Base-by-base conservation (phyloP, 1,284 basidiomycete genomes). In the Cryptococcus floricola region DNA sequence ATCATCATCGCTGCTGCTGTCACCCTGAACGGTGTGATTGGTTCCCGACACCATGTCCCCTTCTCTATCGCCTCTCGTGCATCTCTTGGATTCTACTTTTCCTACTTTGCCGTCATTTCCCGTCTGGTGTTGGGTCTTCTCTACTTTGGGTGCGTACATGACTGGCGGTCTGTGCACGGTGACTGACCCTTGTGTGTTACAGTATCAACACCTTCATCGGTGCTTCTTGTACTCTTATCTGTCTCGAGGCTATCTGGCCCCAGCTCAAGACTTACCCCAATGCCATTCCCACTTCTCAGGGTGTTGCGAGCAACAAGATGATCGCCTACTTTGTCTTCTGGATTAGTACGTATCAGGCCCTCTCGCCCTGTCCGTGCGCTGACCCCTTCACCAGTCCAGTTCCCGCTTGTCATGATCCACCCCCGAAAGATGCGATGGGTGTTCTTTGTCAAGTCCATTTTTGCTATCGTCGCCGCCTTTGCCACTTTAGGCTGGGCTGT, bases 181-280 rank as follows among this genome's bases (percentile, higher is more conserved):
- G 23, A 18, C 13, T 44, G 27, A 12, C 37, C 39, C 23, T 23
- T 23, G 23, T 23, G 23, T 25, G 39, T 4, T 8, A 25, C 13
- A 84, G 84, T 18, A 80, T 85, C 55, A 82, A 83, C 81, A 84
- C 84, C 9, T 86, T 54, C 54, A 65, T 67, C 54, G 63, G 61
- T n/a, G 62, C 62, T 10, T 67, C 60, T 4, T 69, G 66, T 42
- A 67, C 65, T 54, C 50, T 65, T 31, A 65, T 70, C 77, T 88
- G 88, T 83, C 77, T 89, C 43, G 86, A 87, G 70, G 85, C 87
- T 2, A 87, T 89, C 50, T 89, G 87, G 86, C 88, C 88, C 0
- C 84, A 84, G 0, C 78, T 84, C 50, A 81, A 81, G 2, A 80
- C 73, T 34, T 72, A 87, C 18, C 84, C 82, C 0, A 89, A 90